phyloP scores from a whole-genome alignment of 257 asterid species.

The Solanum verrucosum region DNA sequence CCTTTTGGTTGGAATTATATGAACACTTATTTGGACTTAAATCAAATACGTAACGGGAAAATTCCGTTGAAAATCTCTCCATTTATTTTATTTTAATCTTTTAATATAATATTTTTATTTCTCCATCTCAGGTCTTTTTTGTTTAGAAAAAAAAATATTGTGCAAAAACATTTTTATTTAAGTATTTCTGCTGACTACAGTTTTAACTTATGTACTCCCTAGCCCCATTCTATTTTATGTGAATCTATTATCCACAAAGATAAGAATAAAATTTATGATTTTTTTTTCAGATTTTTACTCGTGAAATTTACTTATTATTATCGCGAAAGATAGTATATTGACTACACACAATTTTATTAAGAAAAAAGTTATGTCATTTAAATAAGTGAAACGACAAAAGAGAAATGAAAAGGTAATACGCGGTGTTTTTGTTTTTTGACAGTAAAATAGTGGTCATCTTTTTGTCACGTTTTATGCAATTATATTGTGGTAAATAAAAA shows the following conservation, averaged over 20 bases:
- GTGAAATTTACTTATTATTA: no score
- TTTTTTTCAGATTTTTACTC: not conserved
- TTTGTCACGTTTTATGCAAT: not conserved
- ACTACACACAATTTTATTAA: no score
- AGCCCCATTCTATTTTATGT: not conserved
- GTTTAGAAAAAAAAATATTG: not conserved
- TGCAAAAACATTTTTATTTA: not conserved
- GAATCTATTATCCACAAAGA: no score
- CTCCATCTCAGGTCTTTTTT: not conserved
- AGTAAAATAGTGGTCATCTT: not conserved
- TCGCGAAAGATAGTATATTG: no score
- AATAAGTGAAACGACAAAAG: no score
- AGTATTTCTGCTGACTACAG: not conserved
- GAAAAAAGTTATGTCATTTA: no score
- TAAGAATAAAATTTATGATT: no score
- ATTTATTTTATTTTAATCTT: not conserved
- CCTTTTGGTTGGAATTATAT: not conserved
- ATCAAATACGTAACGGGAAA: not conserved
- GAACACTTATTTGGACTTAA: not conserved
- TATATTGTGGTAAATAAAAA: not conserved
- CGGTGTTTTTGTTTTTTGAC: not conserved
- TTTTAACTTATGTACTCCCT: not conserved
- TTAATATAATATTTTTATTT: not conserved
- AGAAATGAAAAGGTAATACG: not conserved
- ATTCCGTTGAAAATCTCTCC: not conserved